Evolutionary conservation across 352 stramenopile species (phyloP).

Genomic region (Blastocystis sp.): DNA sequence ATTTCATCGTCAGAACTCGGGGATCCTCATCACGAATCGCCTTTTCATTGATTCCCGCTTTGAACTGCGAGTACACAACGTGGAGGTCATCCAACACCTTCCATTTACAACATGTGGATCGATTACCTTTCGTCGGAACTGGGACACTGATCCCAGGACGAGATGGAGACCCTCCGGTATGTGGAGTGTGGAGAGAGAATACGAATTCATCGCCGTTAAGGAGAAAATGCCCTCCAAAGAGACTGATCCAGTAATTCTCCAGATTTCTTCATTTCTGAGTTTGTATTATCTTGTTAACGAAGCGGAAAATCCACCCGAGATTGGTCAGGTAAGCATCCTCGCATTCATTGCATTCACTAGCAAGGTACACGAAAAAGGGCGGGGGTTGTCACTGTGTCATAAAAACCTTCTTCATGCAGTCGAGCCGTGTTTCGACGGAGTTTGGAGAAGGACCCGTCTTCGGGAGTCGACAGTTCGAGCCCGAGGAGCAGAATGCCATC

Average conservation of each 20-base stretch:
- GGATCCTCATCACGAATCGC: slow-evolving; percentile 15
- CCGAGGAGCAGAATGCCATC: background rate
- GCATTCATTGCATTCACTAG: background rate
- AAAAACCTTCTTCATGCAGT: background rate
- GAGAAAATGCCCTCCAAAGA: background rate
- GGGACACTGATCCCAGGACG: background rate
- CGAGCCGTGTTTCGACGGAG: background rate
- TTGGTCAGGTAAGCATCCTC: background rate
- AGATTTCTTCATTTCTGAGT: background rate
- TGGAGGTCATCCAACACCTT: slow-evolving; percentile 30
- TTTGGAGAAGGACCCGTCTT: background rate
- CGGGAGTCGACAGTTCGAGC: background rate
- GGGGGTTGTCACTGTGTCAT: background rate
- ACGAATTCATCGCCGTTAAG: background rate
- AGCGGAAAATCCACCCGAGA: background rate
- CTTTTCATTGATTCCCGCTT: slow-evolving; percentile 37
- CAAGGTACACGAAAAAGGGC: background rate
- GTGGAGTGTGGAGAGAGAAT: background rate
- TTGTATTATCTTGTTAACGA: background rate
- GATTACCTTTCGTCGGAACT: background rate
- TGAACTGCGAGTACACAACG: background rate
- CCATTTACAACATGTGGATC: background rate
- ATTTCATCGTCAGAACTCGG: slow-evolving; percentile 23
- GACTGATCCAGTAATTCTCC: background rate
- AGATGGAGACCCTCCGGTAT: background rate